Percentiles rank a stretch among this genome's conserved stretches.
phyloP scores from a whole-genome alignment of 345 rosid species.

The Chamaenerion angustifolium region DNA sequence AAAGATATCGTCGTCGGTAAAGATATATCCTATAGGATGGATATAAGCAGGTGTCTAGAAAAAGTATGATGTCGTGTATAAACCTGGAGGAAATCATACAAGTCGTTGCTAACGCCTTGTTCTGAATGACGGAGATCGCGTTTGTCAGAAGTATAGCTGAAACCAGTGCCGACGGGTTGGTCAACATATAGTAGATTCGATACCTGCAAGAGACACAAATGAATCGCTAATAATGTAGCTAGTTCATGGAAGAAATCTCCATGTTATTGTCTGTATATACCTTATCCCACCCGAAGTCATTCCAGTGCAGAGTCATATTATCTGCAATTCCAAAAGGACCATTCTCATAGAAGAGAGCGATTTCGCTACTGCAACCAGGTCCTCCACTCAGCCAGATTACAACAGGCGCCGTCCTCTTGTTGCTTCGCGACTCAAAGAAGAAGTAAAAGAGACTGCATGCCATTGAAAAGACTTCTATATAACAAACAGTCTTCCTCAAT shows the following conservation, averaged over 20 bases:
- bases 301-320: slow-evolving; percentile 90
- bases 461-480: slow-evolving; percentile 1
- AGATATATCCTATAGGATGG: too few species aligned
- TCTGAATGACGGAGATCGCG: slow-evolving; percentile 84
- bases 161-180: slow-evolving; percentile 97
- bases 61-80: slow-evolving; percentile 3
- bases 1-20: too few species aligned
- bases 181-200: slow-evolving; percentile 92
- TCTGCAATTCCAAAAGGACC: slow-evolving; percentile 73
- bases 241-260: too few species aligned
- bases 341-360: slow-evolving; percentile 97
- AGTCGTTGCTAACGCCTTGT: slow-evolving; percentile 76
- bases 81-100: slow-evolving; percentile 97
- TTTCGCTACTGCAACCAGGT: slow-evolving; percentile 95
- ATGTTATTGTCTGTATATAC: slow-evolving; percentile 19
- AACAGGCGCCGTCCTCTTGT: slow-evolving; percentile 57
- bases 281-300: slow-evolving; percentile 84
- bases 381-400: slow-evolving; percentile 99
- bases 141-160: slow-evolving; percentile 76
- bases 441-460: slow-evolving; percentile 80
- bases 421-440: slow-evolving; percentile 90
- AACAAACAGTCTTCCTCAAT: too few species aligned
- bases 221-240: not conserved
- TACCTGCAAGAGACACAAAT: slow-evolving; percentile 30
- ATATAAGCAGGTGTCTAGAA: not conserved